These are phyloP conservation scores for Massospora cicadina DNA, from an alignment of 371 early-diverging fungal species.

Conservation along the genomic window DNA sequence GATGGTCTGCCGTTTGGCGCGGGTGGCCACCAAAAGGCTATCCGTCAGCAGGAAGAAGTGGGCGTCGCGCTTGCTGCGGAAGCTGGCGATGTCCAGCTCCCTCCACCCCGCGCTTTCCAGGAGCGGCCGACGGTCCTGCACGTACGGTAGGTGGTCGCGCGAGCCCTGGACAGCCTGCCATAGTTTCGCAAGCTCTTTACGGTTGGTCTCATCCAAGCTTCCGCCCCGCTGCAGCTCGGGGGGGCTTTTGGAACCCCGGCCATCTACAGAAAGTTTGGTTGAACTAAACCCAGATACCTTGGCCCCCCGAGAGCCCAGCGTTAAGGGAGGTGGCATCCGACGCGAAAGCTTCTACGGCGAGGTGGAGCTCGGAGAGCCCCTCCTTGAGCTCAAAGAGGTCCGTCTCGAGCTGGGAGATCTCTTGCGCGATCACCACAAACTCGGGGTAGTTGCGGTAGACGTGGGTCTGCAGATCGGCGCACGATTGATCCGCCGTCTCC, in stretches of 20 bases:
- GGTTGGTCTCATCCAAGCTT: conserved; percentile 7
- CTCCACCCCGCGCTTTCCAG: conserved; percentile 10
- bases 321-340: background rate
- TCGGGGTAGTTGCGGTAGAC: conserved; percentile 7
- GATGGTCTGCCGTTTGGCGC: conserved; percentile 7
- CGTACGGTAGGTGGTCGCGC: conserved; percentile 7
- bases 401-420: conserved; percentile 7
- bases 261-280: background rate
- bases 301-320: background rate
- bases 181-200: background rate
- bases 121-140: background rate
- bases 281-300: background rate
- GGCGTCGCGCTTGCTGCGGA: conserved; percentile 5
- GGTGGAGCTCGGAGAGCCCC: conserved; percentile 1
- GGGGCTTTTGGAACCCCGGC: background rate
- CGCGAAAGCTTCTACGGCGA: background rate
- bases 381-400: conserved; percentile 8
- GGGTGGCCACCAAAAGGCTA: background rate
- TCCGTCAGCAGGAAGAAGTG: conserved; percentile 10
- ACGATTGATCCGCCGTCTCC: background rate
- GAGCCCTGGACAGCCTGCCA: conserved; percentile 7
- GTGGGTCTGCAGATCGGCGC: conserved; percentile 3
- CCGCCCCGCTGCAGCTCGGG: background rate
- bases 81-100: conserved; percentile 4
- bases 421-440: conserved; percentile 9